Conservation (phyloP, 1,139 yeast genomes). For the Candida neerlandica region DNA sequence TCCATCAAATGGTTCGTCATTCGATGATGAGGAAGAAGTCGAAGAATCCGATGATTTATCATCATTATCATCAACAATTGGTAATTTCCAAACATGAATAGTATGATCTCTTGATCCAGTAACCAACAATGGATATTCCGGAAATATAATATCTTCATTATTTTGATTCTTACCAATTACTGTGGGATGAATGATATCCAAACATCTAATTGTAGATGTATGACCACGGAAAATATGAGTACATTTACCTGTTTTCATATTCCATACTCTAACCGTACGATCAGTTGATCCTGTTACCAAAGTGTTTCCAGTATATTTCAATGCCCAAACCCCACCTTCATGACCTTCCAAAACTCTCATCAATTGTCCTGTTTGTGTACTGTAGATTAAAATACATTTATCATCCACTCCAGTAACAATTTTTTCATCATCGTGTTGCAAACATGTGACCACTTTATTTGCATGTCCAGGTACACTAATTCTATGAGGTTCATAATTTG, state of each 20-base stretch:
- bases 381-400: constrained; percentile 76
- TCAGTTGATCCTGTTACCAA: constrained; percentile 92
- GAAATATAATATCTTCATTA: constrained; percentile 66
- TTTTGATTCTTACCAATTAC: constrained; percentile 58
- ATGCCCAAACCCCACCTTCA: constrained; percentile 98
- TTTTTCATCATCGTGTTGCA: constrained; percentile 89
- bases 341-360: constrained; percentile 80
- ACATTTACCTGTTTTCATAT: constrained; percentile 70
- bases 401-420: constrained; percentile 95
- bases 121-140: constrained; percentile 65
- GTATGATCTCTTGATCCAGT: constrained; percentile 94
- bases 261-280: constrained; percentile 87
- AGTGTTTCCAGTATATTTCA: constrained; percentile 82
- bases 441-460: constrained; percentile 84
- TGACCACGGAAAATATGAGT: constrained; percentile 90
- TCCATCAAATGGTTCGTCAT: constrained; percentile 37
- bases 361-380: constrained; percentile 71
- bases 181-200: constrained; percentile 77
- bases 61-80: constrained; percentile 51
- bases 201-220: constrained; percentile 88
- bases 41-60: constrained; percentile 12
- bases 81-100: constrained; percentile 85
- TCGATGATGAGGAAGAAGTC: no score
- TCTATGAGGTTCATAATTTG: constrained; percentile 67
- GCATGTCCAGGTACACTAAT: constrained; percentile 72